These are phyloP conservation scores for Dioscorea cayenensis DNA, from an alignment of 116 monocot genomes.

Conservation along the genomic window DNA sequence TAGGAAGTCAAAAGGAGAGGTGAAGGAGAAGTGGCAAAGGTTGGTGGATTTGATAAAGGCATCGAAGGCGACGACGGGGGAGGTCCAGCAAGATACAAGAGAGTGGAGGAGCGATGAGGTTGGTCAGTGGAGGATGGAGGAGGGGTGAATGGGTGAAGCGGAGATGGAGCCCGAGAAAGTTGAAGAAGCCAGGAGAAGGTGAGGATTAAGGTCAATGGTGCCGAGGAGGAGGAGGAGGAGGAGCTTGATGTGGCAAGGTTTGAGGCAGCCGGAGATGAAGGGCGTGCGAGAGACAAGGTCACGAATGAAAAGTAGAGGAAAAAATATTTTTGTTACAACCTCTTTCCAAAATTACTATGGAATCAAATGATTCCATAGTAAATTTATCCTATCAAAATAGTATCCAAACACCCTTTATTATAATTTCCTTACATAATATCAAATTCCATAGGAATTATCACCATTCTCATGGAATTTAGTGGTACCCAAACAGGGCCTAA, in stretches of 20 bases:
- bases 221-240: constrained; percentile 52
- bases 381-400: too few relatives aligned
- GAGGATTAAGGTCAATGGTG: constrained; percentile 17
- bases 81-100: constrained; percentile 27
- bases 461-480: too few relatives aligned
- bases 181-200: constrained; percentile 70
- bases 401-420: too few relatives aligned
- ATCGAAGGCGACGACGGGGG: constrained; percentile 23
- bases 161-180: constrained; percentile 62
- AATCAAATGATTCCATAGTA: too few relatives aligned
- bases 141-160: constrained; percentile 57
- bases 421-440: too few relatives aligned
- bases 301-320: too few relatives aligned
- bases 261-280: constrained; percentile 37
- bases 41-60: constrained; percentile 13
- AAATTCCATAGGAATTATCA: too few relatives aligned
- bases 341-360: too few relatives aligned
- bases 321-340: too few relatives aligned
- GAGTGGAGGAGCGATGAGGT: constrained; percentile 62
- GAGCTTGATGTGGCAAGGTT: constrained; percentile 35
- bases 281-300: too few relatives aligned
- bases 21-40: constrained; percentile 2
- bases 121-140: constrained; percentile 60
- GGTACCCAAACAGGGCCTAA: too few relatives aligned
- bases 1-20: constrained; percentile 37